Evolutionary conservation across 1,139 yeast species (phyloP), one percentile per base, ranked within the genome.

Genomic region (Taphrina sp.): DNA sequence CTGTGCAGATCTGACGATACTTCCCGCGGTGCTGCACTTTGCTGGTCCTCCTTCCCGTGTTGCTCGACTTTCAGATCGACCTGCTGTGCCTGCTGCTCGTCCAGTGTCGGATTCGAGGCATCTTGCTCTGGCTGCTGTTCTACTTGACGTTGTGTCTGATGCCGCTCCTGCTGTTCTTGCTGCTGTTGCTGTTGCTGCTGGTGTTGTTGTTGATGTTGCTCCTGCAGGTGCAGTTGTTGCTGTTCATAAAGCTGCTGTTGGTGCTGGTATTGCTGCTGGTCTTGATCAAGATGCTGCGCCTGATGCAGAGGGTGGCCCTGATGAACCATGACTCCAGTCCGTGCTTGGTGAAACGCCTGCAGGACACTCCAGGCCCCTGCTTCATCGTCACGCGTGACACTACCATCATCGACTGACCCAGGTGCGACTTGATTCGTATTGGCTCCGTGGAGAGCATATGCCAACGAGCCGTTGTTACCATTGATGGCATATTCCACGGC

Each of bases 311-410:
- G 28, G 16, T 43, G 47, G n/a, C 47, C 47, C 20, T 43, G 47
- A 22, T 29, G 47, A 3, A 43, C 38, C 24, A 43, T 4, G 16
- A 43, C 47, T 3, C 47, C 47, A 8, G 47, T 43, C 16, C 47
- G 36, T 1, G 47, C 47, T 22, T 43, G 47, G n/a, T 43, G 47
- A 14, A 43, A 43, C 4, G 47, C 47, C 17, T 33, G 36, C 38
- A 43, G 14, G 38, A 43, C 47, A 22, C 47, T 29, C 47, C 47
- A 43, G n/a, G 47, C 47, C n/a, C 47, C 47, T 2, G 47, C 47
- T 20, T 43, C 47, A 29, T 43, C 47, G 38, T 43, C 47, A 2
- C 47, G 12, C 38, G 47, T 43, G 19, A 43, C 28, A 14, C 47
- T 43, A 5, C 47, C 47, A 31, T 43, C 47, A 14, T 43, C 47